Conservation (phyloP, 2,329 filamentous ascomycete genomes). For the Stromatinia cepivora region DNA sequence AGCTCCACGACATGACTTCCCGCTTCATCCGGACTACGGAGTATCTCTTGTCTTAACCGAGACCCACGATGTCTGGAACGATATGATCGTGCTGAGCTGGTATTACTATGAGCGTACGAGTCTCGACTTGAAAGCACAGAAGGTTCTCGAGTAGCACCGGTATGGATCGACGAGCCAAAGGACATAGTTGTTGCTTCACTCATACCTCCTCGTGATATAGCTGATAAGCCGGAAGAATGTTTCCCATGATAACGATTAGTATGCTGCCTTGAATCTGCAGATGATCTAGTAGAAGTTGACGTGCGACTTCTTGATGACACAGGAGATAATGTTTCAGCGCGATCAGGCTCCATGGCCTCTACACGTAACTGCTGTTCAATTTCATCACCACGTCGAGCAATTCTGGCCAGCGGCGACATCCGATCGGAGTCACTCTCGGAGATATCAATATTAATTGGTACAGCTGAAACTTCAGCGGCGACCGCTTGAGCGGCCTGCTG, state of each 20-base stretch:
- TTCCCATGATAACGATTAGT: constrained; percentile 37
- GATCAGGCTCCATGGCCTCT: constrained; percentile 33
- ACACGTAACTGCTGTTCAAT: constrained; percentile 34
- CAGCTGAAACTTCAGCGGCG: constrained; percentile 46
- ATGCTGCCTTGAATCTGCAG: constrained; percentile 54
- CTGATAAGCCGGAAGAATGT: constrained; percentile 42
- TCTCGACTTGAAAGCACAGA: constrained; percentile 46
- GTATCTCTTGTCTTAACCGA: constrained; percentile 75
- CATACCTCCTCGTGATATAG: constrained; percentile 52
- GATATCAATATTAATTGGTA: constrained; percentile 58
- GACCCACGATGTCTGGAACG: constrained; percentile 57
- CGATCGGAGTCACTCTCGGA: constrained; percentile 77
- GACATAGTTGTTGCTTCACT: constrained; percentile 70
- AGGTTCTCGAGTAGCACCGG: constrained; percentile 34
- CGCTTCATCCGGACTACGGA: constrained; percentile 74
- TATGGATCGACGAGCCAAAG: constrained; percentile 57
- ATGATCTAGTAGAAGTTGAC: constrained; percentile 53
- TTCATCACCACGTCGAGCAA: constrained; percentile 66
- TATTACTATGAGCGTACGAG: constrained; percentile 56
- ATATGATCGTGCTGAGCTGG: constrained; percentile 42
- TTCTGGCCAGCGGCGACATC: constrained; percentile 72
- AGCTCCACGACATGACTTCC: constrained; percentile 64
- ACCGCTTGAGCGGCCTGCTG: constrained; percentile 42
- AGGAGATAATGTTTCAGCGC: constrained; percentile 39
- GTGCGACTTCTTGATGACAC: constrained; percentile 40